phyloP scores from a whole-genome alignment of 2,329 filamentous ascomycete species.

The Colletotrichum tofieldiae region DNA sequence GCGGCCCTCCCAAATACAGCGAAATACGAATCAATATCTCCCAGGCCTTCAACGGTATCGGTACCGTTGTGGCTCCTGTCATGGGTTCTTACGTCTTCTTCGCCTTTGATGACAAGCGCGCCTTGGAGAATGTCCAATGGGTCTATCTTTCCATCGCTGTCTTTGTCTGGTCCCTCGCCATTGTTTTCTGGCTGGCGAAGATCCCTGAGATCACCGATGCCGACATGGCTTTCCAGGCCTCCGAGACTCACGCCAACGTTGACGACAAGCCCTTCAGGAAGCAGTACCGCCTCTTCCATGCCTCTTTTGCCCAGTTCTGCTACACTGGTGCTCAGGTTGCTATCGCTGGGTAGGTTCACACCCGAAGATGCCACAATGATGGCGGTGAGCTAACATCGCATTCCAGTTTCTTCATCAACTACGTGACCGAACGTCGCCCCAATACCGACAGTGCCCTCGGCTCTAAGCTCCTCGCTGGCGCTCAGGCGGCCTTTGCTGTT shows the following conservation, averaged over 20 bases:
- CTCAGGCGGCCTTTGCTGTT: slow-evolving; percentile 80
- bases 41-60: slow-evolving; percentile 69
- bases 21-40: slow-evolving; percentile 69
- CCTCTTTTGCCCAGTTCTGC: slow-evolving; percentile 82
- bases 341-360: slow-evolving; percentile 72
- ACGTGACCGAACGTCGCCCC: slow-evolving; percentile 69
- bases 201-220: slow-evolving; percentile 80
- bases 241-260: slow-evolving; percentile 55
- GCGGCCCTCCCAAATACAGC: slow-evolving; percentile 67
- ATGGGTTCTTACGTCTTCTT: slow-evolving; percentile 84
- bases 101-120: slow-evolving; percentile 56
- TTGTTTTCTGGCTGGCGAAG: slow-evolving; percentile 76
- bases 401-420: slow-evolving; percentile 82
- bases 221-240: slow-evolving; percentile 76
- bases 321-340: slow-evolving; percentile 82
- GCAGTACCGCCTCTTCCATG: slow-evolving; percentile 84
- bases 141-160: slow-evolving; percentile 81
- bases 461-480: slow-evolving; percentile 80
- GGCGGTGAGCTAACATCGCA: slow-evolving; percentile 81
- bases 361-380: slow-evolving; percentile 59
- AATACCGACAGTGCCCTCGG: slow-evolving; percentile 66
- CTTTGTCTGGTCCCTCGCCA: slow-evolving; percentile 78
- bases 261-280: slow-evolving; percentile 73
- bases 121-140: slow-evolving; percentile 80
- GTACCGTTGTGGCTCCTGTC: slow-evolving; percentile 76